Evolutionary conservation across 2,329 filamentous ascomycete genomes (phyloP), one percentile per base, ranked within the genome.

Genomic region (Lachnellula cervina): DNA sequence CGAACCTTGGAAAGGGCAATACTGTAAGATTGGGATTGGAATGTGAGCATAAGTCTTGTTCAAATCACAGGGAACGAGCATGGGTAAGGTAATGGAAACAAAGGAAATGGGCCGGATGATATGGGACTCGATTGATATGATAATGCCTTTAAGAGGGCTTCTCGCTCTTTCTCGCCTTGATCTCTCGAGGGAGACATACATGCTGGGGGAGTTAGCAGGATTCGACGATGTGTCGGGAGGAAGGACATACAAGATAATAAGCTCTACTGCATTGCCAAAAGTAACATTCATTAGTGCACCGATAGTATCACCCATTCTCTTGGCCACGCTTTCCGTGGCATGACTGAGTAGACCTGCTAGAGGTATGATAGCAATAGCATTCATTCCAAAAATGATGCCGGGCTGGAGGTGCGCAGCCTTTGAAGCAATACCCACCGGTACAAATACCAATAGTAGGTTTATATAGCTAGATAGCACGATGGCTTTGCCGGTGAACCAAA

Each of bases 201-300:
- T 81, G 71, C 79, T 81, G 60, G 17, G 16, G 19, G 21, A 19
- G 60, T 71, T 63, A 71, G 67, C 58, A 44, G 14, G 42, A 44
- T 54, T 42, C 34, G 28, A 32, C 34, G 28, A 32, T 14, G 1
- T 44, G 25, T 5, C 17, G 5, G n/a, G 35, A 44, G 28, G 55
- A 32, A 19, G 4, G 42, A 67, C 76, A 69, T 70, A 80, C 77
- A 89, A 90, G 61, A 91, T 89, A 68, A 91, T 90, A 68, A 91
- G 72, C 71, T 91, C 88, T 23, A 90, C 88, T 21, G 87, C 86
- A 69, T 91, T 90, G 63, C 88, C 87, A 74, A 90, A 89, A 8
- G 87, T 89, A 58, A 90, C 84, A 66, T 90, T 90, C 68, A 90
- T 79, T 64, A 90, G 71, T 35, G 87, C 87, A 54, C 87, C 87